Conservation (phyloP, 768 basidiomycete genomes). For the Rhizopogon vinicolor region DNA sequence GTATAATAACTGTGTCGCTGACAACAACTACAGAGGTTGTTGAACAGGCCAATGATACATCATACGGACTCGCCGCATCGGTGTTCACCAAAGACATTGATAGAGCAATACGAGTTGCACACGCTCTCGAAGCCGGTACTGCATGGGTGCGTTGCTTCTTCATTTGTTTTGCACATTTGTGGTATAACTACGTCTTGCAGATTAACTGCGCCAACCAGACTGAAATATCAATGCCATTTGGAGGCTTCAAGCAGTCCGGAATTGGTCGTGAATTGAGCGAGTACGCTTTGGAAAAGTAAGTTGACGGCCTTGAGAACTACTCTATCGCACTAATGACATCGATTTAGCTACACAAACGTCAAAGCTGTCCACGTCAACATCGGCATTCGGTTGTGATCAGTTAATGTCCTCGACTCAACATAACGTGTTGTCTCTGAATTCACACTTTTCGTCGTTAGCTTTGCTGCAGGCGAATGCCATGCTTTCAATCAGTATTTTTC, state of each 20-base stretch:
- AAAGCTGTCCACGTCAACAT: constrained; percentile 60
- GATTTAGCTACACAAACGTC: constrained; percentile 48
- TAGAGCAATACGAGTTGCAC: constrained; percentile 36
- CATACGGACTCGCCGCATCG: constrained; percentile 46
- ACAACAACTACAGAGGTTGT: constrained; percentile 15
- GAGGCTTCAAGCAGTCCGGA: constrained; percentile 72
- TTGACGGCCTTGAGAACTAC: constrained; percentile 3
- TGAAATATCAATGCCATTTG: constrained; percentile 55
- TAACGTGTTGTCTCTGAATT: too few relatives aligned
- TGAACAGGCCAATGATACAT: constrained; percentile 37
- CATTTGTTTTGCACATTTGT: not conserved
- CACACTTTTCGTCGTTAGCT: too few relatives aligned
- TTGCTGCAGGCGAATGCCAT: too few relatives aligned
- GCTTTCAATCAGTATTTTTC: too few relatives aligned
- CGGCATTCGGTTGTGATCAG: constrained; percentile 9
- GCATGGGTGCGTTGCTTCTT: constrained; percentile 44
- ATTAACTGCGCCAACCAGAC: constrained; percentile 41
- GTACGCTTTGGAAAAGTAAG: constrained; percentile 50
- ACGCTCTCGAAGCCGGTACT: constrained; percentile 44
- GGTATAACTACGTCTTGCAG: constrained; percentile 12
- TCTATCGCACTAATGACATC: not conserved
- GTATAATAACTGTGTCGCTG: not conserved
- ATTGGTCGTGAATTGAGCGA: constrained; percentile 68
- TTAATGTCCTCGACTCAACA: too few relatives aligned
- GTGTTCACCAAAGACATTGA: constrained; percentile 43